Conservation (phyloP, 2,329 filamentous ascomycete species). For the Cryphonectria nitschkei region DNA sequence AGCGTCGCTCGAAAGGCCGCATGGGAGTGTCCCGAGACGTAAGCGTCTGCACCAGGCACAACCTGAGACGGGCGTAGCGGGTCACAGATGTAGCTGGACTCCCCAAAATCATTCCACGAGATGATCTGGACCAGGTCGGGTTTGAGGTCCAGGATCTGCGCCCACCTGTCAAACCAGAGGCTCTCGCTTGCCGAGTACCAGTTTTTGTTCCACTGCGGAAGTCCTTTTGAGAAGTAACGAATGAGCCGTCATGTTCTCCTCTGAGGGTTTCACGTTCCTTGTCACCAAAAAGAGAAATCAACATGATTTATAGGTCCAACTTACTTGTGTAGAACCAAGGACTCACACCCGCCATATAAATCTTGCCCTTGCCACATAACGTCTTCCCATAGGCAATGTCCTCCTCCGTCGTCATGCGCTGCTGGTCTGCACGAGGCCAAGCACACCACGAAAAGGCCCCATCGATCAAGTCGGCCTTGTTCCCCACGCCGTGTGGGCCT, state of each 20-base stretch:
- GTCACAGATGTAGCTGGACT: constrained; percentile 61
- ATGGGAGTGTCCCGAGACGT: constrained; percentile 52
- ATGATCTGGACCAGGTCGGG: constrained; percentile 60
- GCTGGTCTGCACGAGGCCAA: constrained; percentile 49
- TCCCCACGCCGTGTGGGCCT: constrained; percentile 37
- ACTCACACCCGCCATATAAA: constrained; percentile 54
- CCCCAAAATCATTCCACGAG: constrained; percentile 65
- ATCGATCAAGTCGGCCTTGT: constrained; percentile 19
- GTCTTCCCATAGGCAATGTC: constrained; percentile 45
- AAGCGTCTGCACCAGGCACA: constrained; percentile 51
- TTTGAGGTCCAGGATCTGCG: constrained; percentile 51
- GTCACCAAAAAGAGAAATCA: too few relatives aligned
- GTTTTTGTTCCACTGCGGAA: constrained; percentile 48
- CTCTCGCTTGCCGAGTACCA: constrained; percentile 60
- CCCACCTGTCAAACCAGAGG: constrained; percentile 61
- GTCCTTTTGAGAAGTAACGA: background rate
- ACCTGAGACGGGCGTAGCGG: constrained; percentile 46
- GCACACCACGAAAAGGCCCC: constrained; percentile 49
- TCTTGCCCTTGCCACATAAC: constrained; percentile 41
- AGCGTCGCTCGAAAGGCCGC: constrained; percentile 52
- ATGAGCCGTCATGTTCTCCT: background rate
- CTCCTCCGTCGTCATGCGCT: constrained; percentile 42
- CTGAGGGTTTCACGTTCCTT: background rate
- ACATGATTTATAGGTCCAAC: too few relatives aligned
- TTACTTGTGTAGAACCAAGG: constrained; percentile 46